Percentiles rank a stretch among this genome's conserved stretches.
These are phyloP conservation scores for Selenicereus undatus DNA, from an alignment of 148 eudicot species.

Conservation along the genomic window DNA sequence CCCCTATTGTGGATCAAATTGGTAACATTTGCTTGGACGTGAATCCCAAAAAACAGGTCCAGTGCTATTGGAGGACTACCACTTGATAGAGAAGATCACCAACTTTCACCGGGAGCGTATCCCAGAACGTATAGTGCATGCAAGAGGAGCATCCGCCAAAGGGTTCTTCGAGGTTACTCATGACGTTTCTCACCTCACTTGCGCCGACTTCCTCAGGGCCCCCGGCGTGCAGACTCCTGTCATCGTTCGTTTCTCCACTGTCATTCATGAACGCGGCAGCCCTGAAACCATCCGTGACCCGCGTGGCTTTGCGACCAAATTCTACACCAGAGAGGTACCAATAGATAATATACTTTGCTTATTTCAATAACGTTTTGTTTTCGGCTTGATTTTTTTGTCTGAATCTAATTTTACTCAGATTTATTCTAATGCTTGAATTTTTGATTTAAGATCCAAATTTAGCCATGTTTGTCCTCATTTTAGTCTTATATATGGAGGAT, in stretches of 20 bases:
- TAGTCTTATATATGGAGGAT: no score
- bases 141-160: conserved; percentile 75
- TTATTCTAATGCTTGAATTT: no score
- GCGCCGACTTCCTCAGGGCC: conserved; percentile 87
- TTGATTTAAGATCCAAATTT: background rate
- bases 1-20: no score
- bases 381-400: no score
- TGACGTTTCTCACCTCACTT: conserved; percentile 72
- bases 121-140: conserved; percentile 83
- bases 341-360: no score
- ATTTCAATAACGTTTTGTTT: no score
- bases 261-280: conserved; percentile 95
- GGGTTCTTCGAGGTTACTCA: conserved; percentile 89
- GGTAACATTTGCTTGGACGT: no score
- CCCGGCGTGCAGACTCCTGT: conserved; percentile 97
- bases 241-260: conserved; percentile 94
- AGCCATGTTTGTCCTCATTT: background rate
- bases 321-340: conserved; percentile 89
- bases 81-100: conserved; percentile 71
- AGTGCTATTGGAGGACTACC: conserved; percentile 75
- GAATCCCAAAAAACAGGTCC: conserved; percentile 38
- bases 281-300: conserved; percentile 96
- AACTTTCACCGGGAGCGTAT: conserved; percentile 75
- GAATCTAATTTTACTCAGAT: no score
- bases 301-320: conserved; percentile 94